Evolutionary conservation across 2,329 filamentous ascomycete species (phyloP).

Genomic region (Verticillium zaregamsianum): DNA sequence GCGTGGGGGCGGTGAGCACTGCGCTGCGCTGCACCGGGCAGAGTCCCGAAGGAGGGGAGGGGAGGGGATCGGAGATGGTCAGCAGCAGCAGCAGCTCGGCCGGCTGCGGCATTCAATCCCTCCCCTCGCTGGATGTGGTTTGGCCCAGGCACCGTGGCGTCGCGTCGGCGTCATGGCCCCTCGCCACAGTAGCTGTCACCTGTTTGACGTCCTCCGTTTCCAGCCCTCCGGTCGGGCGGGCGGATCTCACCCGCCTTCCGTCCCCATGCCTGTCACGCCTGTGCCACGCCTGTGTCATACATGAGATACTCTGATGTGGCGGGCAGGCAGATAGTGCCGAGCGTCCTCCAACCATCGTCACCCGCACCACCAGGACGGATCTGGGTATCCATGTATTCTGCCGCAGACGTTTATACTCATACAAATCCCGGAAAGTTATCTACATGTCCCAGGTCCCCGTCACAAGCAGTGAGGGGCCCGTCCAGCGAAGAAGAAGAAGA

Average conservation of each 20-base stretch:
- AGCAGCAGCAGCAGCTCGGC: background rate
- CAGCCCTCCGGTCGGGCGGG: background rate
- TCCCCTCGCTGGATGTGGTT: background rate
- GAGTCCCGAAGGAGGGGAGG: no score
- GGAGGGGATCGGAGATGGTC: no score
- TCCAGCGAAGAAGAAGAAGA: background rate
- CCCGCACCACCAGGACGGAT: background rate
- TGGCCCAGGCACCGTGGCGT: background rate
- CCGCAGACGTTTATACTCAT: constrained; percentile 6
- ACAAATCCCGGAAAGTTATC: constrained; percentile 9
- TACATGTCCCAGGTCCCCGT: constrained; percentile 3
- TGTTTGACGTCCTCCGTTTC: background rate
- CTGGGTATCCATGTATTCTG: background rate
- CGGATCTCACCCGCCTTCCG: background rate
- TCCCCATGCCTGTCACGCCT: background rate
- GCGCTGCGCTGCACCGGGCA: no score
- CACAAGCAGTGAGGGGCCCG: background rate
- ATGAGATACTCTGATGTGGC: no score
- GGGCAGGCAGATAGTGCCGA: background rate
- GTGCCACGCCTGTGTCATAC: no score
- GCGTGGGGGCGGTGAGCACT: background rate
- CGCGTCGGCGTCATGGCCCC: background rate
- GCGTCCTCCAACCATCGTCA: background rate
- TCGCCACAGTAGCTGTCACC: background rate
- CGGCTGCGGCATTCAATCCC: background rate